Percentiles rank a stretch among this genome's conserved stretches.
phyloP scores from a whole-genome alignment of 331 rosid species.

The Saraca asoca region DNA sequence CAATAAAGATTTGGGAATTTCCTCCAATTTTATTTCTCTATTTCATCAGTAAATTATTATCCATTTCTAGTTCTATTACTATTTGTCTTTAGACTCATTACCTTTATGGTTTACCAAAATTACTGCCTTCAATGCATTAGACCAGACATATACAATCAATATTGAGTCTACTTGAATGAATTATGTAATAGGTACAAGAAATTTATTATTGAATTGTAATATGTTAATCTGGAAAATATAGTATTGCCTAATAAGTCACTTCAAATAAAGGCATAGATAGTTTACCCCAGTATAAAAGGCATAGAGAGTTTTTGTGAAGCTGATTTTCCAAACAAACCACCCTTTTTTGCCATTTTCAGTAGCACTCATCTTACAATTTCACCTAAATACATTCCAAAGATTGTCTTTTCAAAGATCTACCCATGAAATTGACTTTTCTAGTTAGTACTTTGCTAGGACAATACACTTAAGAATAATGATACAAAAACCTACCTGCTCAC shows the following conservation, averaged over 20 bases:
- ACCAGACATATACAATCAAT: too few relatives aligned
- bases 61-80: too few relatives aligned
- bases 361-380: constrained; percentile 85
- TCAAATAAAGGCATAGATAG: too few relatives aligned
- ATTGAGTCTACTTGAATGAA: too few relatives aligned
- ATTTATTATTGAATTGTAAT: background rate
- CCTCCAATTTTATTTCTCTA: too few relatives aligned
- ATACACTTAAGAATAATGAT: constrained; percentile 1
- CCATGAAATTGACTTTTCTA: constrained; percentile 17
- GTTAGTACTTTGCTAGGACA: constrained; percentile 10
- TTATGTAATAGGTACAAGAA: background rate
- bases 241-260: background rate
- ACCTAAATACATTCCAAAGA: constrained; percentile 93
- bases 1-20: too few relatives aligned
- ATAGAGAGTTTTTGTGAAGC: constrained; percentile 55
- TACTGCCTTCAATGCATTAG: too few relatives aligned
- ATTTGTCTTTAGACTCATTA: too few relatives aligned
- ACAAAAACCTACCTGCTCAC: too few relatives aligned
- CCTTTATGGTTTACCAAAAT: too few relatives aligned
- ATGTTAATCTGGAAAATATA: background rate
- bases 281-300: constrained; percentile 68
- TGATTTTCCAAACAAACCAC: constrained; percentile 64
- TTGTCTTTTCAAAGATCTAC: constrained; percentile 89
- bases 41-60: too few relatives aligned
- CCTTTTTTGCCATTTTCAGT: too few relatives aligned